Evolutionary conservation across 352 stramenopile species (phyloP).

Genomic region (Pythium plurisporium): DNA sequence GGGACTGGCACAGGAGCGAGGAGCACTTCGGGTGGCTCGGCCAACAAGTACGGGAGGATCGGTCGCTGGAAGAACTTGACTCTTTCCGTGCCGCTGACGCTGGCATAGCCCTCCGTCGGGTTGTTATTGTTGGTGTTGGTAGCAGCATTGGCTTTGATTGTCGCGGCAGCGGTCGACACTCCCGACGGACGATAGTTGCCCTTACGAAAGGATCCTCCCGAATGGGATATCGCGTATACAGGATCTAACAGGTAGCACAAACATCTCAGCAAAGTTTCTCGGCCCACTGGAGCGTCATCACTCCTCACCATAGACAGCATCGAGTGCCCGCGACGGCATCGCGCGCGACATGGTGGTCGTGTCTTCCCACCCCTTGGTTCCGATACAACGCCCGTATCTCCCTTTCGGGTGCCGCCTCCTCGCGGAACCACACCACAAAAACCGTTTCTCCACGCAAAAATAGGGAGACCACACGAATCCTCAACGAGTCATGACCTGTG

Average conservation of each 20-base stretch:
- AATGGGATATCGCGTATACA: constrained; percentile 72
- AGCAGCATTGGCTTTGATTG: constrained; percentile 14
- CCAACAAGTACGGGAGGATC: constrained; percentile 84
- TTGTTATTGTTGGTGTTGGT: constrained; percentile 24
- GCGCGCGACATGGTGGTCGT: constrained; percentile 43
- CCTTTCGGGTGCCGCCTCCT: not conserved
- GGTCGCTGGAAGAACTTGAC: constrained; percentile 89
- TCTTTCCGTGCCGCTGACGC: constrained; percentile 69
- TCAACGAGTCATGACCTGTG: too few relatives aligned
- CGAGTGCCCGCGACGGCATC: constrained; percentile 56
- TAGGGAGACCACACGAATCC: not conserved
- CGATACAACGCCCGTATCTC: not conserved
- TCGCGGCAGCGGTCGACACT: constrained; percentile 18
- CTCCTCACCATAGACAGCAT: constrained; percentile 71
- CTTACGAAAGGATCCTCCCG: constrained; percentile 56
- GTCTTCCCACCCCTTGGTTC: not conserved
- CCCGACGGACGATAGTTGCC: constrained; percentile 17
- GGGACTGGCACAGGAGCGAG: constrained; percentile 55
- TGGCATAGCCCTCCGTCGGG: constrained; percentile 28
- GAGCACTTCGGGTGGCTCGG: constrained; percentile 83
- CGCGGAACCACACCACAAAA: not conserved
- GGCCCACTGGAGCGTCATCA: not conserved
- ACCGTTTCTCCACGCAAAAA: not conserved
- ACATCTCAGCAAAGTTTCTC: not conserved
- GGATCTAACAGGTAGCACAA: constrained; percentile 34